Evolutionary conservation across 2,329 filamentous ascomycete species (phyloP), one percentile per base, ranked within the genome.

Genomic region (Trichoderma asperellum): DNA sequence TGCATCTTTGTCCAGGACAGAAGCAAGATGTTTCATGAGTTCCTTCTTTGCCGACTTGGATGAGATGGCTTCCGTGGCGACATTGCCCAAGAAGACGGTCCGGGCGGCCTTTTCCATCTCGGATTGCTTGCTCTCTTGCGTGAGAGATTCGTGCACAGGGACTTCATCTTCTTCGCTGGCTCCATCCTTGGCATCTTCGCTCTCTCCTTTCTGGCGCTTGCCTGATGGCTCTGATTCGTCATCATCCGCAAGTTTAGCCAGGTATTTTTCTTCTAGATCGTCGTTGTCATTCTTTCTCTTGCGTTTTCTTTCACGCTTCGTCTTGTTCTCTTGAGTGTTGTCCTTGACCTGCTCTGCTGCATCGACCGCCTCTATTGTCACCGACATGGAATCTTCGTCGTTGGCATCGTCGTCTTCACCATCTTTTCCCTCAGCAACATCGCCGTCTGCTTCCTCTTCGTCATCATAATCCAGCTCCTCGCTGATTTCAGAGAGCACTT

Each of bases 71-170:
- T 91, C 85, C 27, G 87, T 90, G 16, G 94, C 94, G 57, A 99
- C 93, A 76, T 99, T 99, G 76, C 92, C 92, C 14, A 99, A 84
- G 81, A 98, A 99, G 53, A 98, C 89, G 7, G 96, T 99, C 68
- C 96, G 91, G 69, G 88, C 88, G 10, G 95, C 92, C 82, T 97
- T 97, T 69, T 96, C 92, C 2, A 96, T 75, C 72, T 96, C 92
- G 27, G 83, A 75, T 58, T 74, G 82, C 79, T 85, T 89, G 81
- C 82, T 86, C 78, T 81, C 80, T 66, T 81, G 83, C 72, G 78
- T 79, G 49, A 87, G 82, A 68, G 85, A 88, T 76, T 90, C 89
- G 74, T 91, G 89, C 52, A 87, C 80, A 4, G 85, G 83, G 10
- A 80, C 81, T 16, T 82, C 81, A 4, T 81, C 76, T 8, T 79